phyloP scores from a whole-genome alignment of 192 early-diverging fungal species.

The Backusella tuberculispora region DNA sequence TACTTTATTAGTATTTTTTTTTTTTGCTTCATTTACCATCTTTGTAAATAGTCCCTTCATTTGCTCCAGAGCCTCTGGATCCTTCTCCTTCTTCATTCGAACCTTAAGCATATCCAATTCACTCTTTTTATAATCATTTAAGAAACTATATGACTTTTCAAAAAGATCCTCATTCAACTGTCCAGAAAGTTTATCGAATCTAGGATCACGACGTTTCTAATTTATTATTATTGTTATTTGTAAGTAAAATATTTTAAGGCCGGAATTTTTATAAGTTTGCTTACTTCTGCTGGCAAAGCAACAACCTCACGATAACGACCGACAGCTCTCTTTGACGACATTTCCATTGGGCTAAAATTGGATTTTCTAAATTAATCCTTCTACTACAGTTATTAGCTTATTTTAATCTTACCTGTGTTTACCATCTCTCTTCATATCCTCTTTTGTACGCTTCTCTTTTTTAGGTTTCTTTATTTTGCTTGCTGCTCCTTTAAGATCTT shows the following conservation, averaged over 20 bases:
- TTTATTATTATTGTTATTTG: not conserved
- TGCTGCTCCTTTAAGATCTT: conserved; percentile 41
- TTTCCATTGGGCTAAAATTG: conserved; percentile 68
- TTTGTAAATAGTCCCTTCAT: conserved; percentile 63
- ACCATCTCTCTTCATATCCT: conserved; percentile 38
- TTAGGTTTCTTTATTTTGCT: conserved; percentile 46
- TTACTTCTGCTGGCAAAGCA: conserved; percentile 57
- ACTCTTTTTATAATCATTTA: conserved; percentile 75
- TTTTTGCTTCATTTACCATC: conserved; percentile 56
- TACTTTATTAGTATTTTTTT: not conserved
- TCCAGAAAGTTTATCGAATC: conserved; percentile 90
- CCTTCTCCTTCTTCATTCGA: conserved; percentile 68
- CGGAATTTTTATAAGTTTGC: not conserved
- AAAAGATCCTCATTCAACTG: conserved; percentile 92
- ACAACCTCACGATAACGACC: conserved; percentile 73
- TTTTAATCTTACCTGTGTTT: conserved; percentile 49
- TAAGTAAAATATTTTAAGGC: not conserved
- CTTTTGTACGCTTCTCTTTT: conserved; percentile 45
- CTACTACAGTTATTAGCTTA: conserved; percentile 27
- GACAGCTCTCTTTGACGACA: conserved; percentile 77
- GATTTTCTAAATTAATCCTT: conserved; percentile 12
- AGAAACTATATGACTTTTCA: conserved; percentile 89
- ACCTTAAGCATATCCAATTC: conserved; percentile 76
- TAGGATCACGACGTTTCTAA: conserved; percentile 86
- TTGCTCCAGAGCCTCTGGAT: conserved; percentile 59